These are phyloP conservation scores for Apiospora arundinis DNA, from an alignment of 2,329 filamentous ascomycete genomes.

Conservation along the genomic window DNA sequence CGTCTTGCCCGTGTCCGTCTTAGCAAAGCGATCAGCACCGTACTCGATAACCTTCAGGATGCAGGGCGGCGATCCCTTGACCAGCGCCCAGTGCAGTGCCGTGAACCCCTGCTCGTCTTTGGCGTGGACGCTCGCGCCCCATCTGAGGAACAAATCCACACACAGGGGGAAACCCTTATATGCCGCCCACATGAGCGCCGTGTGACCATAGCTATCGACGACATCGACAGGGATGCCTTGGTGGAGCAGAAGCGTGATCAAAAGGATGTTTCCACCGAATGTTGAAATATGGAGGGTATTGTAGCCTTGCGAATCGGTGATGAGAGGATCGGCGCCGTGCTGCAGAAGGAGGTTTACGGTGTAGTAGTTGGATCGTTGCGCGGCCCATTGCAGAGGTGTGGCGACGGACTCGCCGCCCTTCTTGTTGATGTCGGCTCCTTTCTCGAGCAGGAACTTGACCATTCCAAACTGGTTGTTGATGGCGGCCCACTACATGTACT, in stretches of 20 bases:
- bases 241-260: conserved; percentile 88
- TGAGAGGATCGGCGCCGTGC: conserved; percentile 88
- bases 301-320: conserved; percentile 94
- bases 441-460: conserved; percentile 89
- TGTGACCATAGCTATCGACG: conserved; percentile 88
- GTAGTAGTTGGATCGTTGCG: conserved; percentile 96
- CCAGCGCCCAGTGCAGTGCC: conserved; percentile 93
- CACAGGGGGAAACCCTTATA: conserved; percentile 96
- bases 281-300: conserved; percentile 97
- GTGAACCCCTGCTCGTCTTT: conserved; percentile 93
- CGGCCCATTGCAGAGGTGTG: conserved; percentile 95
- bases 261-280: conserved; percentile 93
- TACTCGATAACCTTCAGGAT: conserved; percentile 96
- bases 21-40: conserved; percentile 89
- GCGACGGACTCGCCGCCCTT: conserved; percentile 96
- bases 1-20: conserved; percentile 89
- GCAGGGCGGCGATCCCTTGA: conserved; percentile 88
- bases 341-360: conserved; percentile 91
- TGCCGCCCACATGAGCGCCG: conserved; percentile 96
- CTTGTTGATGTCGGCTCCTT: conserved; percentile 88
- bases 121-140: conserved; percentile 93
- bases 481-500: conserved; percentile 81
- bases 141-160: conserved; percentile 89
- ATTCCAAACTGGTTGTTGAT: conserved; percentile 99
- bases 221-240: conserved; percentile 96